Evolutionary conservation across 2,329 filamentous ascomycete genomes (phyloP), one percentile per base, ranked within the genome.

Genomic region (Bisporella sp.): DNA sequence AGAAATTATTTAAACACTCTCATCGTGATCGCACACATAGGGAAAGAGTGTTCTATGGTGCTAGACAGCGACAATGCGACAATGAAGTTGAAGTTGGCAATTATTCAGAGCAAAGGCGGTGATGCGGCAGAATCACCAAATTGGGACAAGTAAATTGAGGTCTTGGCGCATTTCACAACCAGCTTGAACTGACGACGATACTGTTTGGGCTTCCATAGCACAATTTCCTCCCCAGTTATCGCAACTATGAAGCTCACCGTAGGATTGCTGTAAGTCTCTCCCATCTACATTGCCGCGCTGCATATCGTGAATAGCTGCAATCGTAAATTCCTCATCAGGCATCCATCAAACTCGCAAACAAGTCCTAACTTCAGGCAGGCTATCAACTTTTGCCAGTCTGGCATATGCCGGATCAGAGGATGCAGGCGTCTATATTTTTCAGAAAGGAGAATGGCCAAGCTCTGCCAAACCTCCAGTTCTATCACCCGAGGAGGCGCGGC

Each of bases 391-490:
- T 7, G 62, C 65, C 54, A 65, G 69, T 53, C 59, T 67, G 54
- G 66, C 62, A 44, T 64, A 62, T 52, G 68, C 66, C 28, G 59
- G 62, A 46, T 59, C 60, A 5, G 57, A 51, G n/a, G 41, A 58
- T 52, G 77, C 78, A 48, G 71, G 76, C 57, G 78, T 78, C 56
- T 83, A 77, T 65, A 69, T 82, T 51, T 69, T 64, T 61, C 59
- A 62, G 49, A 59, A 53, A 57, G 56, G 57, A 61, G 59, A 56
- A 52, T 63, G 41, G 51, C 63, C 54, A 54, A 66, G 45, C 44
- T 67, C 73, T 47, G 69, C 70, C 43, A 65, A 81, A 58, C 71
- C 76, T 45, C 72, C 73, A 58, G 72, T 76, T 64, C 69, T 67
- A 31, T 81, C 63, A 13, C 58, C 62, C 48, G 62, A 64, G 41